These are phyloP conservation scores for Fusarium pseudocircinatum DNA, from an alignment of 2,329 filamentous ascomycete species.

Conservation along the genomic window DNA sequence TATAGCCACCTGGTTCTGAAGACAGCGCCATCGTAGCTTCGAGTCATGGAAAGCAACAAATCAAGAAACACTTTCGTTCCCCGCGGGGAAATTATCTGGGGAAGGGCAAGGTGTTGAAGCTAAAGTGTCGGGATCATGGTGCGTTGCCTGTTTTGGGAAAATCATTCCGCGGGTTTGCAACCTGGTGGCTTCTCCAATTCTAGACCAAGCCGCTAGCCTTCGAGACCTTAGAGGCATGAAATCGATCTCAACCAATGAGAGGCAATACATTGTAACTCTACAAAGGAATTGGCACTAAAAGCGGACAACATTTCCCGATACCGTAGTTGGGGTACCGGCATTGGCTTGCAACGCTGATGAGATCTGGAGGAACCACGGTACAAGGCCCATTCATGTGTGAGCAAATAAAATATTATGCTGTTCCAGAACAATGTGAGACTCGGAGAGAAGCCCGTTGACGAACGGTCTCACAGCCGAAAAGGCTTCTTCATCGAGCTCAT, in stretches of 20 bases:
- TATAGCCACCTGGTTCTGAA: neutral
- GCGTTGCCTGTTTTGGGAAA: neutral
- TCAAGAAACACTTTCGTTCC: neutral
- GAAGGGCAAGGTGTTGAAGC: neutral
- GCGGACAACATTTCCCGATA: neutral
- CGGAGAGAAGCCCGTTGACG: neutral
- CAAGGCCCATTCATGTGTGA: too few species aligned
- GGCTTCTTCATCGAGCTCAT: neutral
- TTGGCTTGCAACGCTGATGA: neutral
- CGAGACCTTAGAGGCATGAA: neutral
- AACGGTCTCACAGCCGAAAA: neutral
- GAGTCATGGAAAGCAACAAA: neutral
- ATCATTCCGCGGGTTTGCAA: neutral
- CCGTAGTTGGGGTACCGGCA: neutral
- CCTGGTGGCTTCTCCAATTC: neutral
- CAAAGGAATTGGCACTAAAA: neutral
- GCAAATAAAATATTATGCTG: neutral
- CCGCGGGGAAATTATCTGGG: neutral
- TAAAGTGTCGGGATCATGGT: neutral
- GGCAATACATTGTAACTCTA: accelerated
- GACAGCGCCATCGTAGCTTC: neutral
- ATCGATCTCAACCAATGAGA: neutral
- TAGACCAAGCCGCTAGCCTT: neutral
- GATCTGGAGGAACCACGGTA: neutral
- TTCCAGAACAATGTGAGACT: neutral